phyloP scores from a whole-genome alignment of 2,329 filamentous ascomycete genomes.

The Aspergillus pseudoviridinutans region DNA sequence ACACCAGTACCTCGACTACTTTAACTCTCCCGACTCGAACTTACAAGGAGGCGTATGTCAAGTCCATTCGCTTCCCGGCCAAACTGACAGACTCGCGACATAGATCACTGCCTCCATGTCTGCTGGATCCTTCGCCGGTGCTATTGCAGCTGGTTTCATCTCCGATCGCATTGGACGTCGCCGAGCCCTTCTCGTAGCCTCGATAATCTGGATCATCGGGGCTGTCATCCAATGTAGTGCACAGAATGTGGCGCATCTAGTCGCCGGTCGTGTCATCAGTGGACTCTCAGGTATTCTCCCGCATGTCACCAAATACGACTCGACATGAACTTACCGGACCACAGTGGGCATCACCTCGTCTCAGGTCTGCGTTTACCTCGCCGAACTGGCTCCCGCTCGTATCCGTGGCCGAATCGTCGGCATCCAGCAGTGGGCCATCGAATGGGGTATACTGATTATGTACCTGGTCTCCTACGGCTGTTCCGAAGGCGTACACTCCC shows the following conservation, averaged over 20 bases:
- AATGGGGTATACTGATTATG: constrained; percentile 45
- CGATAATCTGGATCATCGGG: constrained; percentile 32
- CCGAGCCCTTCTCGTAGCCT: constrained; percentile 38
- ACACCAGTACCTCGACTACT: constrained; percentile 52
- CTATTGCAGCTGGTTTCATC: constrained; percentile 39
- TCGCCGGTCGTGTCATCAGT: constrained; percentile 49
- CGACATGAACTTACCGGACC: background rate
- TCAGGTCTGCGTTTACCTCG: constrained; percentile 43
- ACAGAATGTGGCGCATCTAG: constrained; percentile 33
- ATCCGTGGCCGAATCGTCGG: constrained; percentile 42
- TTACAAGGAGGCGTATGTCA: constrained; percentile 33
- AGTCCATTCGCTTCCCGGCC: background rate
- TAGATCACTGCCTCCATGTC: constrained; percentile 68
- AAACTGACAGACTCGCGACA: constrained; percentile 26
- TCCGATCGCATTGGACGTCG: constrained; percentile 38
- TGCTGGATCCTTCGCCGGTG: constrained; percentile 65
- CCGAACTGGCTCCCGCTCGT: constrained; percentile 41
- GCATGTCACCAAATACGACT: background rate
- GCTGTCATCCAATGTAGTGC: constrained; percentile 29
- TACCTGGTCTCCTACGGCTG: constrained; percentile 41
- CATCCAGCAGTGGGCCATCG: constrained; percentile 44
- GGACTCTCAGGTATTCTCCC: constrained; percentile 25
- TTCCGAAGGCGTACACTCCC: constrained; percentile 30
- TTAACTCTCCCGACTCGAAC: constrained; percentile 44
- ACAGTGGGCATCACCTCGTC: constrained; percentile 42